Evolutionary conservation across 345 rosid genomes (phyloP).

Genomic region (Excoecaria cochinchinensis): DNA sequence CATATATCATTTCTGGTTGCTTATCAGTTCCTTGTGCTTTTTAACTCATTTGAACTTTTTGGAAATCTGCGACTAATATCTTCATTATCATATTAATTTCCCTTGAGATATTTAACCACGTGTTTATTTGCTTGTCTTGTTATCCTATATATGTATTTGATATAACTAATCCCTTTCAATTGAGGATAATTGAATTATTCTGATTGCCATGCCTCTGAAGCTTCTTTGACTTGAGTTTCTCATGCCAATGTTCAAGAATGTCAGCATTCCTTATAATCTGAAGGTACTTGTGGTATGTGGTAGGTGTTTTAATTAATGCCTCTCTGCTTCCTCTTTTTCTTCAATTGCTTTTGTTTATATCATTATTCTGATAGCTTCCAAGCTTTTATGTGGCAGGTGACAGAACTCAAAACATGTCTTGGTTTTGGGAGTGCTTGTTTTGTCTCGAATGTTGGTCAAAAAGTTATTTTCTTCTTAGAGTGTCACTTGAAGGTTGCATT

Average conservation of each 20-base stretch:
- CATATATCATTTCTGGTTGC: conserved; percentile 34
- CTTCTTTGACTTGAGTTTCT: conserved; percentile 23
- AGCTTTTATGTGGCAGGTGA: conserved; percentile 49
- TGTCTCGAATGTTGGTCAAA: neutral
- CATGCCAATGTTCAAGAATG: conserved; percentile 30
- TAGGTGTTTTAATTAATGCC: conserved; percentile 10
- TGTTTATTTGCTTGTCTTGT: conserved; percentile 16
- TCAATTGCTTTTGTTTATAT: neutral
- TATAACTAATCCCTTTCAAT: conserved; percentile 11
- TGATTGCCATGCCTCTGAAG: conserved; percentile 29
- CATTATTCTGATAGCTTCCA: conserved; percentile 26
- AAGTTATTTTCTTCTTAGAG: neutral
- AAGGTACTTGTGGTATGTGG: conserved; percentile 29
- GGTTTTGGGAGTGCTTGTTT: conserved; percentile 9
- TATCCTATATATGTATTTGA: neutral
- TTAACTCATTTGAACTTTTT: conserved; percentile 24
- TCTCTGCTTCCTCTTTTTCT: neutral
- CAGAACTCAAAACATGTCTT: conserved; percentile 17
- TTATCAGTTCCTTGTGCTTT: conserved; percentile 27
- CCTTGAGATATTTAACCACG: conserved; percentile 13
- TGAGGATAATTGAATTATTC: conserved; percentile 19
- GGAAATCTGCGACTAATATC: conserved; percentile 27
- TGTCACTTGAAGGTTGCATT: neutral
- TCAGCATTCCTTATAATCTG: conserved; percentile 20
- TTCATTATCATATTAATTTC: conserved; percentile 20